Conservation (phyloP, 345 rosid genomes). For the Cardamine chenopodiifolia region DNA sequence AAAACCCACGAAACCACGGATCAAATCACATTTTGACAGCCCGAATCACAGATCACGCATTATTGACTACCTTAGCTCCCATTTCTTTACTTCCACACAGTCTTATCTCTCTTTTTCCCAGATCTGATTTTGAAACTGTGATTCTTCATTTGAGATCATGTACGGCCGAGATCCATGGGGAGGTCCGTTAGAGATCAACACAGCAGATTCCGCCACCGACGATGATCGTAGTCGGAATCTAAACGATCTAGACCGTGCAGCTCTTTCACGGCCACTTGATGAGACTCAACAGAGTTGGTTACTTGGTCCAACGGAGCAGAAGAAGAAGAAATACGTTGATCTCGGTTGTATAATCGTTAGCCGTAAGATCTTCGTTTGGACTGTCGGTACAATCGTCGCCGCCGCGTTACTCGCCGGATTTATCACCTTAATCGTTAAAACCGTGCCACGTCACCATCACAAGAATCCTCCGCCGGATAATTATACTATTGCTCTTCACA, state of each 20-base stretch:
- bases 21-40: no score
- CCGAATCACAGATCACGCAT: slow-evolving; percentile 21
- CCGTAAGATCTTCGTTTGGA: slow-evolving; percentile 96
- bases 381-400: slow-evolving; percentile 65
- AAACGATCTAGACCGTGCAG: slow-evolving; percentile 82
- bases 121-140: slow-evolving; percentile 25
- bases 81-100: slow-evolving; percentile 23
- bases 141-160: slow-evolving; percentile 47
- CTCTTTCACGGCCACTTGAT: slow-evolving; percentile 77
- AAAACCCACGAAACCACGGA: no score
- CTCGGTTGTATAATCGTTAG: slow-evolving; percentile 95
- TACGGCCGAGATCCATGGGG: slow-evolving; percentile 99
- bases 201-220: slow-evolving; percentile 95
- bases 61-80: slow-evolving; percentile 22
- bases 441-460: slow-evolving; percentile 78
- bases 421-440: slow-evolving; percentile 76
- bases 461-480: slow-evolving; percentile 67
- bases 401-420: slow-evolving; percentile 70
- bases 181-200: slow-evolving; percentile 89
- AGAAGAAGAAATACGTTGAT: slow-evolving; percentile 97
- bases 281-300: slow-evolving; percentile 99
- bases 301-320: slow-evolving; percentile 85
- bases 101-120: slow-evolving; percentile 4
- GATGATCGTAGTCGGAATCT: slow-evolving; percentile 91
- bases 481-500: slow-evolving; percentile 86